Evolutionary conservation across 805 yeast genomes (phyloP).

Genomic region (Kazachstania africana): DNA sequence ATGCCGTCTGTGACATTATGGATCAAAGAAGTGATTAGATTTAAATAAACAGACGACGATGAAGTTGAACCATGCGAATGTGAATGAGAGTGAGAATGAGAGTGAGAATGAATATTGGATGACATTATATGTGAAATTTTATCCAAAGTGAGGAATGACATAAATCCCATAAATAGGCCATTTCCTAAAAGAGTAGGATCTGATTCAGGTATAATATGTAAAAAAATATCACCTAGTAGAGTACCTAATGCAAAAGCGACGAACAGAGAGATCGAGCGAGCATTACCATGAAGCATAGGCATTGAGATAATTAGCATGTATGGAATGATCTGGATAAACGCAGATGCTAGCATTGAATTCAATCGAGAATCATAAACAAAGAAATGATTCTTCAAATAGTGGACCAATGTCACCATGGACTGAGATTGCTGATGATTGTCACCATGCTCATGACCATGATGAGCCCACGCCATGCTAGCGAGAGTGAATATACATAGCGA

Average conservation of each 20-base stretch:
- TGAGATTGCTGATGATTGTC: slow-evolving; percentile 1
- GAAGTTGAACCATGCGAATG: slow-evolving; percentile 29
- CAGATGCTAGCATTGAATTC: slow-evolving; percentile 52
- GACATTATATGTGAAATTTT: slow-evolving; percentile 40
- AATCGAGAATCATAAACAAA: slow-evolving; percentile 34
- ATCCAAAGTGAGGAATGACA: slow-evolving; percentile 50
- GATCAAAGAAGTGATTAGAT: slow-evolving; percentile 55
- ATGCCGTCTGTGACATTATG: slow-evolving; percentile 73
- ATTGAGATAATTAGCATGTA: slow-evolving; percentile 42
- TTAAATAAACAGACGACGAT: slow-evolving; percentile 42
- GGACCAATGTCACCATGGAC: not conserved
- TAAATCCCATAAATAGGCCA: slow-evolving; percentile 49
- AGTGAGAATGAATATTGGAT: slow-evolving; percentile 11
- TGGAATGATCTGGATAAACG: slow-evolving; percentile 56
- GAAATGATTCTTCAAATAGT: slow-evolving; percentile 5
- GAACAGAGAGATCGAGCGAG: slow-evolving; percentile 14
- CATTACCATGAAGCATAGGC: slow-evolving; percentile 26
- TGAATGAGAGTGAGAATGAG: slow-evolving; percentile 29
- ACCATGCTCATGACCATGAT: slow-evolving; percentile 1
- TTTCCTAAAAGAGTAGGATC: slow-evolving; percentile 33
- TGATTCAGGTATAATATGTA: slow-evolving; percentile 60
- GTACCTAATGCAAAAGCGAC: slow-evolving; percentile 73
- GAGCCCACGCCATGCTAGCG: too few species aligned
- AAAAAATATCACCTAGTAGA: slow-evolving; percentile 59
- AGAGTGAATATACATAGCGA: too few species aligned